Evolutionary conservation across 2,329 filamentous ascomycete genomes (phyloP), one percentile per base, ranked within the genome.

Genomic region (Pestalotiopsis fici): DNA sequence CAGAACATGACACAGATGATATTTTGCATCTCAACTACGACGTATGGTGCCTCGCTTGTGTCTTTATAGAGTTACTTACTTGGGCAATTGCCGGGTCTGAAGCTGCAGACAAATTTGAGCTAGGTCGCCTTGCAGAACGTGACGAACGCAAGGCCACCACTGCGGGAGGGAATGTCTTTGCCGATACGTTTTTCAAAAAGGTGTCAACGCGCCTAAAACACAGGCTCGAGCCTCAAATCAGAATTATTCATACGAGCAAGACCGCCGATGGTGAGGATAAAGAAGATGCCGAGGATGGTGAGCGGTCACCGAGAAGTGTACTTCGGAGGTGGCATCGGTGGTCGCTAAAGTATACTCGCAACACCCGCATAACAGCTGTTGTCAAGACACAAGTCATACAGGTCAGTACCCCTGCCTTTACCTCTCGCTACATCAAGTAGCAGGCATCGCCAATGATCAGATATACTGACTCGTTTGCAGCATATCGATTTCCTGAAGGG

Each of bases 41-140:
- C 28, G 66, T 74, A 5, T 74, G 73, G 73, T 69, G 70, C 50
- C 68, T 74, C 11, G 73, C 69, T 1, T 74, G 72, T 65, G 67
- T 72, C 0, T 74, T 68, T n/a, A 64, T 74, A 0, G 73, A 71
- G 35, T 73, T 73, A 37, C 54, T 73, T 3, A 73, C 67, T 2
- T 73, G 72, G 73, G 65, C 65, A 0, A 63, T 63, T 15, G 35
- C 3, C 1, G 59, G 59, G 2, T 7, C 4, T 2, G 21, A 25
- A 25, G 9, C 3, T 1, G 0, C 21, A 7, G 25, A 62, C 13
- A 25, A 28, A 1, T 62, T 62, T 12, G 3, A 50, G 25, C 6
- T 23, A 0, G 37, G 3, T 15, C 59, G 59, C 3, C 23, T 62
- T 9, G 12, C 27, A 11, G 59, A 62, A 35, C 13, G 1, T 15